Evolutionary conservation across 164 flowering plant genomes (phyloP), one percentile per base, ranked within the genome.

Genomic region (Tinospora cordifolia): DNA sequence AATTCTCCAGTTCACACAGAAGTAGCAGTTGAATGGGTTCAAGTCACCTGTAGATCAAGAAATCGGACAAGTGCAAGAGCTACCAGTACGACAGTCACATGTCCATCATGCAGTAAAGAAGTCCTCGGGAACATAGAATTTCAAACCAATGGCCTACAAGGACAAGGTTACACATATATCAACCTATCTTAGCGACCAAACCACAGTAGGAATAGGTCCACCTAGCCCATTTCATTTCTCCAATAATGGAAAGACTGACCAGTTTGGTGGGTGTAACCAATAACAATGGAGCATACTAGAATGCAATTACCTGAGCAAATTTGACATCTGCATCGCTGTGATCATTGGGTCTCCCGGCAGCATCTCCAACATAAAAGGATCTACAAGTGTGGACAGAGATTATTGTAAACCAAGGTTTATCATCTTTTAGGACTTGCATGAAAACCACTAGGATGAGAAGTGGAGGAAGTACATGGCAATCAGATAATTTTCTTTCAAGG

Each of bases 341-440:
- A 78, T 92, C 97, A 63, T 75, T 63, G 8, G n/a, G 26, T 80
- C 98, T 88, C 63, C 96, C 98, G 49, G 97, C 98, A 24, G 98
- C 96, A 82, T 94, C 97, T 27, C 98, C 97, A 75, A 94, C 97
- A 81, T 91, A 93, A 79, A 93, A 93, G 74, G 97, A 93, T 76
- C 97, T 93, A 79, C 41, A 69, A 19, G 26, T 22, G 30, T 57
- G 62, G 30, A 54, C 4, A 72, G 24, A 68, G 15, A 4, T 67
- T 21, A 17, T 51, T 51, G 67, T 27, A 72, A 71, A 68, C 14
- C 12, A 59, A 5, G 24, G 24, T 27, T 40, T n/a, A n/a, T 34
- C 26, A 14, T 57, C 59, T 60, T 65, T 30, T 26, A 47, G 26
- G 65, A 22, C 41, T 44, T 27, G 25, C 10, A 72, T 27, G 27